Evolutionary conservation across 345 rosid genomes (phyloP).

Genomic region (Gynandropsis gynandra): DNA sequence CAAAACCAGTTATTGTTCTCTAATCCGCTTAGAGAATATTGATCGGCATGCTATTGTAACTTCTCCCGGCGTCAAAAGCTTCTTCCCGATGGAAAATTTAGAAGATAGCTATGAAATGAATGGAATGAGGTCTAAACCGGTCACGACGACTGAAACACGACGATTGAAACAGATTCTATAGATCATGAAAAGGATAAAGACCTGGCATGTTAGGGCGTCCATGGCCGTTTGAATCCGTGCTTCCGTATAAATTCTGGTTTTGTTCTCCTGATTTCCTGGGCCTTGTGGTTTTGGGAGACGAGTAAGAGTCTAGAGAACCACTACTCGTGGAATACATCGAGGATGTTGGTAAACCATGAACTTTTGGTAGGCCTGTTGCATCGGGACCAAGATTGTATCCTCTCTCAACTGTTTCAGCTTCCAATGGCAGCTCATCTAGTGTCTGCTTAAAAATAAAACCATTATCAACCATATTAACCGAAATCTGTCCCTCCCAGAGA

Average conservation of each 20-base stretch:
- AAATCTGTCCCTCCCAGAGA: too few relatives aligned
- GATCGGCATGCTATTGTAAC: too few relatives aligned
- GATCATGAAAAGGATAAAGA: slow-evolving; percentile 37
- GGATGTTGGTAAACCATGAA: slow-evolving; percentile 66
- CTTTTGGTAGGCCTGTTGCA: slow-evolving; percentile 66
- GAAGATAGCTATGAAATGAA: too few relatives aligned
- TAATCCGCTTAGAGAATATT: too few relatives aligned
- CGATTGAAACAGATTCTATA: slow-evolving; percentile 9
- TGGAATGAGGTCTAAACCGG: too few relatives aligned
- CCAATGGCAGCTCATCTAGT: slow-evolving; percentile 81
- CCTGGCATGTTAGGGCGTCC: slow-evolving; percentile 12
- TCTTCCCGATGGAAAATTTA: too few relatives aligned
- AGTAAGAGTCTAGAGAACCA: slow-evolving; percentile 42
- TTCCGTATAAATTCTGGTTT: slow-evolving; percentile 43
- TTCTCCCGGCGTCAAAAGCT: too few relatives aligned
- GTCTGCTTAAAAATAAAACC: slow-evolving; percentile 39
- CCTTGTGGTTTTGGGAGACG: slow-evolving; percentile 44
- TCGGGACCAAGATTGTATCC: slow-evolving; percentile 62
- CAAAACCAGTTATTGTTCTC: too few relatives aligned
- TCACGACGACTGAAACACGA: too few relatives aligned
- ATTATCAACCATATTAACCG: not conserved
- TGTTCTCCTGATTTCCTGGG: slow-evolving; percentile 74
- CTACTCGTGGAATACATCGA: slow-evolving; percentile 33
- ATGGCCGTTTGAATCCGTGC: slow-evolving; percentile 57
- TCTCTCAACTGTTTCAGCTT: slow-evolving; percentile 81